Evolutionary conservation across 352 stramenopile genomes (phyloP).

Genomic region (Peronospora farinosa): DNA sequence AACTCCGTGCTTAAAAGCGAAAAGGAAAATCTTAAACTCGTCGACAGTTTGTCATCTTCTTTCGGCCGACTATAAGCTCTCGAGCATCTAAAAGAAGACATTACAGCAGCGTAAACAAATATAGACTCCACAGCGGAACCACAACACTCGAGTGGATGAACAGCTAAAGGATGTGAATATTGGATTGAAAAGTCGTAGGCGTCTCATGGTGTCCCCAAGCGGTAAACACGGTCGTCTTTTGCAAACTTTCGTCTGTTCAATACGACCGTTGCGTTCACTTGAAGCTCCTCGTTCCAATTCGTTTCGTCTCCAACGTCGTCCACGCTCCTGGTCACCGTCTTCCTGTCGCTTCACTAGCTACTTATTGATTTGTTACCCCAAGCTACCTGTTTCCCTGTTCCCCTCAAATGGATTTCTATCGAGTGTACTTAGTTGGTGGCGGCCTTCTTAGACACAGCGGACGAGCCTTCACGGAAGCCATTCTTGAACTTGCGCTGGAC

Average conservation of each 20-base stretch:
- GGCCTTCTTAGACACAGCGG: constrained; percentile 84
- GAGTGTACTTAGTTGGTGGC: constrained; percentile 78
- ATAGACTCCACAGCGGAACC: constrained; percentile 6
- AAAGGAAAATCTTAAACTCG: constrained; percentile 65
- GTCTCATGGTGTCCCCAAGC: constrained; percentile 14
- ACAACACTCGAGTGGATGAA: constrained; percentile 20
- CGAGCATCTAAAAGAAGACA: constrained; percentile 66
- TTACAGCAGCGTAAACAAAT: constrained; percentile 5
- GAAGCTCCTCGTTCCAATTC: constrained; percentile 15
- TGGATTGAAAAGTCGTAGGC: constrained; percentile 33
- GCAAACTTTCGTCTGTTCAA: constrained; percentile 19
- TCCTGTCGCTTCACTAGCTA: constrained; percentile 34
- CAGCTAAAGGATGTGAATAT: constrained; percentile 39
- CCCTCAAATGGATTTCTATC: constrained; percentile 10
- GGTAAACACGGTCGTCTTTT: constrained; percentile 6
- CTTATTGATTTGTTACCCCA: constrained; percentile 34
- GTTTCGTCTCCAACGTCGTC: constrained; percentile 17
- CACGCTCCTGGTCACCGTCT: constrained; percentile 21
- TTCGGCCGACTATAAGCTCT: constrained; percentile 76
- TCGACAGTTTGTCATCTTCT: constrained; percentile 69
- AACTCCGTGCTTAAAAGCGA: constrained; percentile 54
- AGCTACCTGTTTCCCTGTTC: constrained; percentile 28
- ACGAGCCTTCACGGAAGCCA: constrained; percentile 95
- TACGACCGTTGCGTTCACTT: constrained; percentile 5
- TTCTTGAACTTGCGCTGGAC: constrained; percentile 99